Conservation (phyloP, 2,329 filamentous ascomycete genomes). For the Botrytis squamosa region DNA sequence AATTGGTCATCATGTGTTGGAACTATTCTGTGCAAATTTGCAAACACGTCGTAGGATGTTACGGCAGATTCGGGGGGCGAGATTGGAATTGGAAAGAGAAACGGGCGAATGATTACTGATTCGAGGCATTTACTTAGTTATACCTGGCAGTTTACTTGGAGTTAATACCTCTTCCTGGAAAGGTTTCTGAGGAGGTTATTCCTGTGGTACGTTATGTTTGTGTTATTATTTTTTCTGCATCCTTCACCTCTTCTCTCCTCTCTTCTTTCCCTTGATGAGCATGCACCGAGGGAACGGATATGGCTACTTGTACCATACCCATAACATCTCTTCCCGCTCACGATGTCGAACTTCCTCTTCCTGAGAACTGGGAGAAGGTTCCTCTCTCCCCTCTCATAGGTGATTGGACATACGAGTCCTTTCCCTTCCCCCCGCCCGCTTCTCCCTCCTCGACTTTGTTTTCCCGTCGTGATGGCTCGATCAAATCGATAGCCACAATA, state of each 20-base stretch:
- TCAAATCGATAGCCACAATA: constrained; percentile 13
- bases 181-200: constrained; percentile 80
- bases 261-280: constrained; percentile 5
- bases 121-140: constrained; percentile 54
- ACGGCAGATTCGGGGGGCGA: constrained; percentile 22
- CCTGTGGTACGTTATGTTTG: constrained; percentile 68
- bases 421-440: constrained; percentile 19
- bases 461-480: constrained; percentile 15
- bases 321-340: not conserved
- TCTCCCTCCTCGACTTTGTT: constrained; percentile 17
- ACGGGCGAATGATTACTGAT: constrained; percentile 15
- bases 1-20: constrained; percentile 19
- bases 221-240: not conserved
- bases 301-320: constrained; percentile 12
- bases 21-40: constrained; percentile 16
- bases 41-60: constrained; percentile 14
- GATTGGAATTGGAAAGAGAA: constrained; percentile 4
- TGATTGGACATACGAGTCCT: constrained; percentile 19
- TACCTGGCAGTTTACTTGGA: constrained; percentile 85
- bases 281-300: constrained; percentile 15
- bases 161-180: constrained; percentile 74
- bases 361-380: constrained; percentile 14
- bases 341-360: not conserved
- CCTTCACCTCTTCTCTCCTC: not conserved
- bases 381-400: not conserved